Base-by-base conservation (phyloP, 2,329 filamentous ascomycete species). In the Byssoonygena ceratinophila region DNA sequence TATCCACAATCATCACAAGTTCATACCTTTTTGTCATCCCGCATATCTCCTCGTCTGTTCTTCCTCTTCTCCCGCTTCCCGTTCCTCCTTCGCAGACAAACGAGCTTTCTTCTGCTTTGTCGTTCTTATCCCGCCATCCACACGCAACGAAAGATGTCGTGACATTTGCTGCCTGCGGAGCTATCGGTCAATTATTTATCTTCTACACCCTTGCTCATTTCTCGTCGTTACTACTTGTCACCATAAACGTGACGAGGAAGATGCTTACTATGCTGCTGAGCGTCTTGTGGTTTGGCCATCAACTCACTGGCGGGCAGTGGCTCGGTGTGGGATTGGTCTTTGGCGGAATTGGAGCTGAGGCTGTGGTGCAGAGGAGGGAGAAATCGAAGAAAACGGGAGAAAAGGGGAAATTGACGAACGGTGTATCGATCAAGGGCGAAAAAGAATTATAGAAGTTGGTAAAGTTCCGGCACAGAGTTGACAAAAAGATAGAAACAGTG, bases 221-320 rank as follows among this genome's bases (percentile, higher is more conserved):
- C 72, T 92, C 87, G 8, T 92, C 85, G 8, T 79, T 98, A 46
- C 78, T 97, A 48, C 81, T 98, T 46, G 91, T 97, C 40, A 97
- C 92, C 3, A 90, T 98, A 2, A 98, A 89, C 1, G 92, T 98
- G 43, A 98, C 92, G 43, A 80, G 92, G 64, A 98, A 98, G 75
- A 98, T 98, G 92, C 80, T 97, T 67, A 97, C 91, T 59, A 98
- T 98, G 92, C 87, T 97, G 55, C 77, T 97, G 48, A 95, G 88
- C 51, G 92, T 98, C 25, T 75, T 97, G 55, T 89, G 88, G 72
- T 98, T 97, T 67, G 92, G 92, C 25, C 92, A 98, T 69, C 80
- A 79, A 57, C 77, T 98, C 46, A 85, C 81, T 25, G 72, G 75
- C n/a, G 94, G 91, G 78, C 92, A 98, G 72, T 95, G 90, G 87